Percentiles rank a stretch among this genome's conserved stretches.
phyloP scores from a whole-genome alignment of 1,284 basidiomycete genomes.

The Porodaedalea pini region DNA sequence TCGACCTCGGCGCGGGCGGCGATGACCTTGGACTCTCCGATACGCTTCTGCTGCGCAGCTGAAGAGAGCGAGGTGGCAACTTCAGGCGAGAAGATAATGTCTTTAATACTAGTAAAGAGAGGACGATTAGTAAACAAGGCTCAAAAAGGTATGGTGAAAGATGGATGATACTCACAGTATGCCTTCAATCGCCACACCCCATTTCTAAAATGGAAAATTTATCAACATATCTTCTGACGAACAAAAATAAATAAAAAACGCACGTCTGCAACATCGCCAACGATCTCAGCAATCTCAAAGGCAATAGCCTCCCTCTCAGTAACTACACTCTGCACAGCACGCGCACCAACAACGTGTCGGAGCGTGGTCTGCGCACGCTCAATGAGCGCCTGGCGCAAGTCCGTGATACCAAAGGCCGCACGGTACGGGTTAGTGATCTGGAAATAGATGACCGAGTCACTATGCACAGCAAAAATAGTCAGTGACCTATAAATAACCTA shows the following conservation, averaged over 20 bases:
- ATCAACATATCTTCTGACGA: not conserved
- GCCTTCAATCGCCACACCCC: slow-evolving; percentile 94
- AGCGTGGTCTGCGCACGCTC: slow-evolving; percentile 96
- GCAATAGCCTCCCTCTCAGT: slow-evolving; percentile 97
- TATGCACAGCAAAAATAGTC: slow-evolving; percentile 29
- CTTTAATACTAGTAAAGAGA: slow-evolving; percentile 55
- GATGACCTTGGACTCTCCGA: slow-evolving; percentile 95
- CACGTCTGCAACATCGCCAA: slow-evolving; percentile 75
- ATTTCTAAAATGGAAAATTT: slow-evolving; percentile 45
- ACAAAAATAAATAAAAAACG: slow-evolving; percentile 11
- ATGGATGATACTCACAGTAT: slow-evolving; percentile 51
- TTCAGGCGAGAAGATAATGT: slow-evolving; percentile 90
- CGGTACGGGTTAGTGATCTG: slow-evolving; percentile 85
- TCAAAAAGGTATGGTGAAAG: not conserved
- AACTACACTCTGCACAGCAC: slow-evolving; percentile 78
- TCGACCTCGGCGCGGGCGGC: slow-evolving; percentile 96
- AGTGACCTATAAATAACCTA: not conserved
- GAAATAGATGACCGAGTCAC: slow-evolving; percentile 90
- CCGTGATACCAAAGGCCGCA: slow-evolving; percentile 88
- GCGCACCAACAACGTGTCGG: slow-evolving; percentile 90
- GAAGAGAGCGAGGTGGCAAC: slow-evolving; percentile 90
- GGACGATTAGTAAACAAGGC: not conserved
- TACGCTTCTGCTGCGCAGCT: slow-evolving; percentile 91
- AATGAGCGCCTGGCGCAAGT: slow-evolving; percentile 82
- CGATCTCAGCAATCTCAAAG: slow-evolving; percentile 93